Percentiles rank a stretch among this genome's conserved stretches.
Evolutionary conservation across 305 asterid species (phyloP).

Genomic region (Fraxinus sp.): DNA sequence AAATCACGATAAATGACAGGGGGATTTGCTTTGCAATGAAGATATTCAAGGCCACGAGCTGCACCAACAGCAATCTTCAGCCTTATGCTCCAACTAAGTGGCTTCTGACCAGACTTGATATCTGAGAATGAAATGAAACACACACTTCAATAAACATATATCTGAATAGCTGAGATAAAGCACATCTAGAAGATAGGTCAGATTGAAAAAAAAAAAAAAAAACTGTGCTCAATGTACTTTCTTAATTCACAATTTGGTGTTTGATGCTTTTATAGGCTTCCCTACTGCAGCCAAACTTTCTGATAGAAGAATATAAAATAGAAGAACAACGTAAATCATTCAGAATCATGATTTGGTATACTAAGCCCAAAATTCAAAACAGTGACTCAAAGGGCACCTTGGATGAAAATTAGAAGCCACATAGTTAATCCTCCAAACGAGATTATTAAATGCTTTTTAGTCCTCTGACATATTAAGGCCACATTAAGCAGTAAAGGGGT

Average conservation of each 20-base stretch:
- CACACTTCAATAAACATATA: background rate
- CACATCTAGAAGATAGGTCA: background rate
- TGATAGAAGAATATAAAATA: background rate
- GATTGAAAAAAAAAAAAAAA: background rate
- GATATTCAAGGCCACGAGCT: slow-evolving; percentile 81
- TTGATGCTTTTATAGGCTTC: background rate
- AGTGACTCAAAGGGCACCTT: background rate
- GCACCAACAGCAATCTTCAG: slow-evolving; percentile 79
- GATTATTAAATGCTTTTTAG: background rate
- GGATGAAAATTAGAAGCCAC: background rate
- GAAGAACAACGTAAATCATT: background rate
- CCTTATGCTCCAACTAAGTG: slow-evolving; percentile 72
- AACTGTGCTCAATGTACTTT: background rate
- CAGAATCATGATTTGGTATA: background rate
- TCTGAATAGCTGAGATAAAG: background rate
- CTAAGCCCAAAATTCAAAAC: background rate
- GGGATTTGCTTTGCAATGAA: slow-evolving; percentile 76
- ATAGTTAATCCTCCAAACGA: background rate
- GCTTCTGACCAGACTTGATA: slow-evolving; percentile 51
- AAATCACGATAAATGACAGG: slow-evolving; percentile 87
- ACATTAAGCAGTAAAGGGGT: background rate
- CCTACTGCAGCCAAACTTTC: background rate
- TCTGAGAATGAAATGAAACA: slow-evolving; percentile 34
- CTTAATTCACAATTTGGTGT: background rate
- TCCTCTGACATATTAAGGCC: background rate